phyloP scores from a whole-genome alignment of 306 rosid species.

The Citrullus colocynthis region DNA sequence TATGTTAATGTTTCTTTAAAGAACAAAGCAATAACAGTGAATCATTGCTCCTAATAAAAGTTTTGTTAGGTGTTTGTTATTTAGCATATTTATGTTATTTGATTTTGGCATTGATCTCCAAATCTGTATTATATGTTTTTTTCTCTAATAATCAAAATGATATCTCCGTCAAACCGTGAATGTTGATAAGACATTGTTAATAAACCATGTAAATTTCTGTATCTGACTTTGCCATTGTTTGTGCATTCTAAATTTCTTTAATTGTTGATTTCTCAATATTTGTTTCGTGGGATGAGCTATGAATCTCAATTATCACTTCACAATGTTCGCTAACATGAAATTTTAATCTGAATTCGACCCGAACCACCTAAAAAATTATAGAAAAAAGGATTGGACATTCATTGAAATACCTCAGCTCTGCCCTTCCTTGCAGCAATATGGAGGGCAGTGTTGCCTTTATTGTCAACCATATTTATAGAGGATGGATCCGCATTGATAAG shows the following conservation, averaged over 20 bases:
- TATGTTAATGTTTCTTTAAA: neutral
- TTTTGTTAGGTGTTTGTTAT: neutral
- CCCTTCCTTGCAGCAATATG: slow-evolving; percentile 87
- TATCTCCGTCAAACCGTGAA: too few relatives aligned
- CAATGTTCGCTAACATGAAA: neutral
- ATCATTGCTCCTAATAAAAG: neutral
- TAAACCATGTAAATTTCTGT: too few relatives aligned
- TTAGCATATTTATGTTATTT: too few relatives aligned
- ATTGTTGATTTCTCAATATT: too few relatives aligned
- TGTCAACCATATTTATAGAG: slow-evolving; percentile 59
- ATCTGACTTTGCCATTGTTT: too few relatives aligned
- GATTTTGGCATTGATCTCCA: too few relatives aligned
- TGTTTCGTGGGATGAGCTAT: neutral
- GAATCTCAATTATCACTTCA: neutral
- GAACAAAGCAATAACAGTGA: neutral
- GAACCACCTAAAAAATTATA: neutral
- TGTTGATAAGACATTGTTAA: too few relatives aligned
- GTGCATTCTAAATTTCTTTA: too few relatives aligned
- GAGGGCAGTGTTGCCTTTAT: slow-evolving; percentile 62
- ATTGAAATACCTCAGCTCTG: slow-evolving; percentile 45
- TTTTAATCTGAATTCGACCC: neutral
- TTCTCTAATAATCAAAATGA: too few relatives aligned
- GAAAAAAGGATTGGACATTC: neutral
- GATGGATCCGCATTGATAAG: slow-evolving; percentile 51
- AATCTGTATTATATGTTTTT: too few relatives aligned